phyloP scores from a whole-genome alignment of 2,329 filamentous ascomycete genomes.

The Verruconis gallopava region DNA sequence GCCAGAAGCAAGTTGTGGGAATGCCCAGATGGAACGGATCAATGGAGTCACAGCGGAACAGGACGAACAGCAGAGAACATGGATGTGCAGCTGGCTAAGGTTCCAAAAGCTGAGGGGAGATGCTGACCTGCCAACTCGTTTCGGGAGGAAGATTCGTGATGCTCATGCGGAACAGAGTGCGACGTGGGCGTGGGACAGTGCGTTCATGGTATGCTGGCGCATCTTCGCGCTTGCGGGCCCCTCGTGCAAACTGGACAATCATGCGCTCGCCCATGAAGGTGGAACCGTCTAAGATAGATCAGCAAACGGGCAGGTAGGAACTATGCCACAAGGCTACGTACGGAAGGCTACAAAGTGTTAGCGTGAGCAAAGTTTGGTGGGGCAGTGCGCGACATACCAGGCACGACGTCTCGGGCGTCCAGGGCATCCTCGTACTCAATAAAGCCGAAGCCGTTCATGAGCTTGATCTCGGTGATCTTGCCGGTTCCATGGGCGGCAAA shows the following conservation, averaged over 20 bases:
- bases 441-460: slow-evolving; percentile 99
- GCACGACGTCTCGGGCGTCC: slow-evolving; percentile 96
- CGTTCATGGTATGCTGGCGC: slow-evolving; percentile 52
- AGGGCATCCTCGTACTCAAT: slow-evolving; percentile 98
- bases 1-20: too few species aligned
- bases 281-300: slow-evolving; percentile 59
- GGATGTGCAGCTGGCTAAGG: too few species aligned
- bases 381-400: slow-evolving; percentile 50
- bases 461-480: slow-evolving; percentile 97
- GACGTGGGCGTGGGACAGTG: slow-evolving; percentile 67
- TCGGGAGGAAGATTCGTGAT: slow-evolving; percentile 93
- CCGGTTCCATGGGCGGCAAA: slow-evolving; percentile 93
- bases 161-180: slow-evolving; percentile 93
- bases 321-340: slow-evolving; percentile 25
- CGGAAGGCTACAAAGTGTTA: slow-evolving; percentile 40
- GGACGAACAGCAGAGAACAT: too few species aligned
- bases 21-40: too few species aligned
- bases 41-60: too few species aligned
- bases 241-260: slow-evolving; percentile 95
- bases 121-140: slow-evolving; percentile 99
- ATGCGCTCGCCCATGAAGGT: slow-evolving; percentile 97
- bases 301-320: slow-evolving; percentile 5
- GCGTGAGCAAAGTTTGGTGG: too few species aligned
- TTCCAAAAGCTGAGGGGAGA: too few species aligned
- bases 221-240: slow-evolving; percentile 57